These are phyloP conservation scores for Tanacetum coccineum DNA, from an alignment of 129 eudicot species.

Conservation along the genomic window DNA sequence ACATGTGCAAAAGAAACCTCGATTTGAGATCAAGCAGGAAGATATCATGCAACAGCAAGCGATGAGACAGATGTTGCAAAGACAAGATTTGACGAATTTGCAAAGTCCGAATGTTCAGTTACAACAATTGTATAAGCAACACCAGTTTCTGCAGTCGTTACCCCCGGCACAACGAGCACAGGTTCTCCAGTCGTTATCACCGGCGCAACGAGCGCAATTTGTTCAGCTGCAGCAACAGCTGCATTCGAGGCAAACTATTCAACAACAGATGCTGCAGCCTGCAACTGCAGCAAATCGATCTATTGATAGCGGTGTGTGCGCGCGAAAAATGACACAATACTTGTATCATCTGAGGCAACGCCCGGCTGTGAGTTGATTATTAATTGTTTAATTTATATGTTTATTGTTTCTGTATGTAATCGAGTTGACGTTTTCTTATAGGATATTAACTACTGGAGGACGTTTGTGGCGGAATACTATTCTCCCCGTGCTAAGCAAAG, in stretches of 20 bases:
- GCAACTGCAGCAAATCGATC: conserved; percentile 43
- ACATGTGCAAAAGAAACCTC: conserved; percentile 72
- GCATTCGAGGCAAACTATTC: conserved; percentile 52
- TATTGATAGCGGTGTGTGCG: conserved; percentile 64
- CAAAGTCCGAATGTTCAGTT: conserved; percentile 57
- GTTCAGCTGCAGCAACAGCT: conserved; percentile 58
- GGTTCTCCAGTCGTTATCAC: conserved; percentile 56
- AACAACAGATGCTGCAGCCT: conserved; percentile 49
- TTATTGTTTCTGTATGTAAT: conserved; percentile 1
- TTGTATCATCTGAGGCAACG: conserved; percentile 72
- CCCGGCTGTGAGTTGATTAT: conserved; percentile 61
- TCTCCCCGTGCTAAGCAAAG: conserved; percentile 91
- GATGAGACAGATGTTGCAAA: conserved; percentile 64
- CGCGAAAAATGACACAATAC: conserved; percentile 72
- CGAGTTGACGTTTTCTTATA: conserved; percentile 1
- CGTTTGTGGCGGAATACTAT: conserved; percentile 79
- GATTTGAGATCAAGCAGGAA: conserved; percentile 67
- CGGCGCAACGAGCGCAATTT: conserved; percentile 61
- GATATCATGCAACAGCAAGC: conserved; percentile 64
- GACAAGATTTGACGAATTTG: conserved; percentile 61
- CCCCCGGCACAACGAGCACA: conserved; percentile 65
- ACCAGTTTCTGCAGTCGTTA: conserved; percentile 66
- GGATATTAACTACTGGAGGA: conserved; percentile 78
- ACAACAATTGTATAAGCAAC: conserved; percentile 52
- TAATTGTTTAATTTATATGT: not conserved